Conservation (phyloP, 1,284 basidiomycete genomes). For the Gomphus bonarii region DNA sequence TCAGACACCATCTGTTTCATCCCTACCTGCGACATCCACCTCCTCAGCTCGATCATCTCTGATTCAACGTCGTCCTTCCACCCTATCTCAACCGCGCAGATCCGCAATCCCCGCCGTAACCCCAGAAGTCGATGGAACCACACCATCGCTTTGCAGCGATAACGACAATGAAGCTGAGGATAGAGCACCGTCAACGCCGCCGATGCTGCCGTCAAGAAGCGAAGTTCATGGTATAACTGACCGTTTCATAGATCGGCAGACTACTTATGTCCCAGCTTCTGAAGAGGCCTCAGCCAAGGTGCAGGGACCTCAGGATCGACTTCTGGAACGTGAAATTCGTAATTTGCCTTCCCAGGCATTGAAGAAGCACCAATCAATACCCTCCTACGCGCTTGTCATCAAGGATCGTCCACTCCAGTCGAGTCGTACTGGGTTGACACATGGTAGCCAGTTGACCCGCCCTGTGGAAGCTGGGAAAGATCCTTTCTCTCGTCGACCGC, state of each 20-base stretch:
- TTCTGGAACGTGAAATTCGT: not conserved
- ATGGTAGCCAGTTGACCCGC: not conserved
- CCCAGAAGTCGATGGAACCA: slow-evolving; percentile 26
- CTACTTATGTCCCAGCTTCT: not conserved
- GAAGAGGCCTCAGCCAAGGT: not conserved
- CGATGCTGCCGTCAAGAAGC: not conserved
- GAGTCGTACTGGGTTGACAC: not conserved
- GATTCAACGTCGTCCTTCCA: not conserved
- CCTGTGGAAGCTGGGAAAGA: slow-evolving; percentile 16
- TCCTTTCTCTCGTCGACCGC: slow-evolving; percentile 46
- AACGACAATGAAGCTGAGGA: slow-evolving; percentile 23
- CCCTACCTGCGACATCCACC: not conserved
- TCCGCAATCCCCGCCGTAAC: not conserved
- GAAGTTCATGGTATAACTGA: not conserved
- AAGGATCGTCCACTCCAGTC: not conserved
- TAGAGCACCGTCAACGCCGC: slow-evolving; percentile 15
- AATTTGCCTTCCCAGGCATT: not conserved
- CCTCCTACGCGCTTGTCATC: not conserved
- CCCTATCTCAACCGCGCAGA: not conserved
- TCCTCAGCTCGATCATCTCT: not conserved
- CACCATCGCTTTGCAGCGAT: slow-evolving; percentile 63
- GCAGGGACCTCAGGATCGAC: not conserved
- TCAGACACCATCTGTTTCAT: not conserved
- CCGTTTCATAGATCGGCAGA: not conserved
- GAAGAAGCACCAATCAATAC: not conserved